phyloP scores from a whole-genome alignment of 2,329 filamentous ascomycete species.

The Cladophialophora bantiana region DNA sequence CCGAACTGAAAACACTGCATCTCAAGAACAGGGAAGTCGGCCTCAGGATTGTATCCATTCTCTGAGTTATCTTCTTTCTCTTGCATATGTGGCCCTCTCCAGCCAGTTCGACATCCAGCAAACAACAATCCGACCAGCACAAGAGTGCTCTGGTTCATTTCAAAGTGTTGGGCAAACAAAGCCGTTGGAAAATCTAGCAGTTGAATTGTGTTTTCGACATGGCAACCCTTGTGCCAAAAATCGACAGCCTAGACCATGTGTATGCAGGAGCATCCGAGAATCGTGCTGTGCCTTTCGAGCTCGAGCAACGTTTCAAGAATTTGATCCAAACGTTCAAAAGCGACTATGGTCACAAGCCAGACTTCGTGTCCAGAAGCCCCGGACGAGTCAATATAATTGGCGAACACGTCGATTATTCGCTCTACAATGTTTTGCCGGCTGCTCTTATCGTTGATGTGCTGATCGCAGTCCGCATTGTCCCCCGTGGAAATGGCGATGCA shows the following conservation, averaged over 20 bases:
- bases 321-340: constrained; percentile 75
- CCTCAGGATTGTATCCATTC: background rate
- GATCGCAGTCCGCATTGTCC: constrained; percentile 73
- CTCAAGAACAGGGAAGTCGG: background rate
- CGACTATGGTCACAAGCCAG: constrained; percentile 72
- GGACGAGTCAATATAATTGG: constrained; percentile 98
- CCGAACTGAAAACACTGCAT: background rate
- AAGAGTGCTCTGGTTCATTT: background rate
- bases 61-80: background rate
- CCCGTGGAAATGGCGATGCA: constrained; percentile 53
- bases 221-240: constrained; percentile 34
- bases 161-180: background rate
- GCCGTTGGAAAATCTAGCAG: background rate
- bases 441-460: constrained; percentile 91
- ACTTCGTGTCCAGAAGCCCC: constrained; percentile 87
- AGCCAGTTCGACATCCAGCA: background rate
- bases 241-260: constrained; percentile 40
- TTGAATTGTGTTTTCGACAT: constrained; percentile 20
- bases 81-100: background rate
- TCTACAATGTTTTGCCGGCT: constrained; percentile 95
- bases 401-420: constrained; percentile 98
- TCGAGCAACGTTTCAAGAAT: constrained; percentile 76
- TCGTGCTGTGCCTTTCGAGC: constrained; percentile 74
- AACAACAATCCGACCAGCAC: background rate
- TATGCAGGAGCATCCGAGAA: constrained; percentile 56